Percentiles rank a stretch among this genome's conserved stretches.
phyloP scores from a whole-genome alignment of 345 rosid genomes.

The Trapa bicornis region DNA sequence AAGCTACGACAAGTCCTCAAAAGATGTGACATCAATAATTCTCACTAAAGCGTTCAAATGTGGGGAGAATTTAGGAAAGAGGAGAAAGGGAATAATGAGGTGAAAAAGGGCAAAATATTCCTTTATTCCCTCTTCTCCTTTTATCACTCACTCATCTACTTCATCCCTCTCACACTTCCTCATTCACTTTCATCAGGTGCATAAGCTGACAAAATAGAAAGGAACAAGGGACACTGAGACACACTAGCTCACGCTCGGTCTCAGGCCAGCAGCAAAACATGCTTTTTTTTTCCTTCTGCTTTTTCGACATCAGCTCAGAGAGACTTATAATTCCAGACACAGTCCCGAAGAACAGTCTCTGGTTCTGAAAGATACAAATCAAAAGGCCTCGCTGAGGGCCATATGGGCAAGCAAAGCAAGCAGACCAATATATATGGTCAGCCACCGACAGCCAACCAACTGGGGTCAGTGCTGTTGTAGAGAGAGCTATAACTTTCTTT shows the following conservation, averaged over 20 bases:
- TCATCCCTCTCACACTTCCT: too few relatives aligned
- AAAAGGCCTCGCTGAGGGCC: background rate
- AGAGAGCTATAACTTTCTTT: too few relatives aligned
- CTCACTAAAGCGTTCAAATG: slow-evolving; percentile 5
- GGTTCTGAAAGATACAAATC: background rate
- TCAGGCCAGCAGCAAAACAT: background rate
- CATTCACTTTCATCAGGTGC: background rate
- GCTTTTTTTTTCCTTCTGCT: background rate
- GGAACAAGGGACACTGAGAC: background rate
- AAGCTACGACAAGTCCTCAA: background rate
- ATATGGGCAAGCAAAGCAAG: too few relatives aligned
- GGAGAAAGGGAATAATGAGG: background rate
- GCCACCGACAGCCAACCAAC: background rate
- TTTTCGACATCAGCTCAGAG: background rate
- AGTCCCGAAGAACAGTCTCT: background rate
- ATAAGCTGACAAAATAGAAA: background rate
- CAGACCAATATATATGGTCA: background rate
- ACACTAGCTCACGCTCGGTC: background rate
- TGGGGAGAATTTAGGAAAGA: background rate
- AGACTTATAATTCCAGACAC: too few relatives aligned
- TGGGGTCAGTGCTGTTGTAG: too few relatives aligned
- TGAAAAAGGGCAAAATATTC: background rate
- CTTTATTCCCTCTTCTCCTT: background rate
- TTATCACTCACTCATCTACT: background rate
- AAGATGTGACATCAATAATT: slow-evolving; percentile 4